phyloP scores from a whole-genome alignment of 371 early-diverging fungal genomes.

The Nematocida sp. region DNA sequence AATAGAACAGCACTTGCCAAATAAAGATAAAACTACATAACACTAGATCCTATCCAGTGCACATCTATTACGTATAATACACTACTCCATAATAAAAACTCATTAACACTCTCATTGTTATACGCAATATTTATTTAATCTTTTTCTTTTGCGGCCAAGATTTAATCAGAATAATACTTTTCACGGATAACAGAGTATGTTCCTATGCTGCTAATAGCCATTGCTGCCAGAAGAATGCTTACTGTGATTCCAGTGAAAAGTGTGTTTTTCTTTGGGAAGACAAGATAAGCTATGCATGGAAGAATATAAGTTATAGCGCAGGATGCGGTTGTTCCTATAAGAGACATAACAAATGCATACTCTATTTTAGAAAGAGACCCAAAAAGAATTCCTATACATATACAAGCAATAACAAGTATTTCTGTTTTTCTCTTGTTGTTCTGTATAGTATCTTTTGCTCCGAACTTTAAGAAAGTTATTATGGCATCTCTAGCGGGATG shows the following conservation, averaged over 20 bases:
- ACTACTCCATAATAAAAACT: too few relatives aligned
- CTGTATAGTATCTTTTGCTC: neutral
- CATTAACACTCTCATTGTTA: too few relatives aligned
- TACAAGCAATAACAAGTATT: neutral
- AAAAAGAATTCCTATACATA: conserved; percentile 15
- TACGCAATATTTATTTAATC: too few relatives aligned
- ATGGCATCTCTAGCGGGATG: conserved; percentile 48
- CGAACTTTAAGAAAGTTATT: conserved; percentile 14
- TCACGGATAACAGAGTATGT: too few relatives aligned
- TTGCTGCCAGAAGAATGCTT: neutral
- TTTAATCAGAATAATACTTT: too few relatives aligned
- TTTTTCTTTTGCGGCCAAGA: too few relatives aligned
- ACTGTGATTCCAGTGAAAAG: conserved; percentile 11
- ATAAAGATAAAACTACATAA: too few relatives aligned
- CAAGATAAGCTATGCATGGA: conserved; percentile 40
- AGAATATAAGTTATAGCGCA: conserved; percentile 43
- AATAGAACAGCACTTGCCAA: neutral
- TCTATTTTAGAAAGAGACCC: conserved; percentile 1
- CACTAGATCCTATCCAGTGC: too few relatives aligned
- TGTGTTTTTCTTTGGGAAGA: conserved; percentile 12
- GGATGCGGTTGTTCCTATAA: conserved; percentile 41
- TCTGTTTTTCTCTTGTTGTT: conserved; percentile 12
- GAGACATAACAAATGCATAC: conserved; percentile 33
- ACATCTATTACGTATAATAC: too few relatives aligned
- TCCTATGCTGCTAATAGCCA: conserved; percentile 9